Base-by-base conservation (phyloP, 768 basidiomycete genomes). In the Auricularia sp. region DNA sequence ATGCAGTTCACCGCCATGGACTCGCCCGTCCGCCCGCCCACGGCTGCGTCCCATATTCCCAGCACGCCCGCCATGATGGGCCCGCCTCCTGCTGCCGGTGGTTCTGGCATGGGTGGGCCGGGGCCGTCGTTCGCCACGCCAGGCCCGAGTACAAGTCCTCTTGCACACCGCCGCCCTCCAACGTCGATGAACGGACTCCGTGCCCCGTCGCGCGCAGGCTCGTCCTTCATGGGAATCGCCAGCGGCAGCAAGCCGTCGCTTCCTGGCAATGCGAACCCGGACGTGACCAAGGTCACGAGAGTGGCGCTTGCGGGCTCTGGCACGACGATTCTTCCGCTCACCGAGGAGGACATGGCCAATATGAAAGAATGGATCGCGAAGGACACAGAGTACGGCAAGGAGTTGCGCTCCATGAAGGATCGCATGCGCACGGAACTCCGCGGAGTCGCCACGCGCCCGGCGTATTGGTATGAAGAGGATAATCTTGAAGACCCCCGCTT, bases 361-460 rank as follows among this genome's bases (percentile, higher is more conserved):
- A 74, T 91, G 56, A 75, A 86, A 68, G 72, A 64, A 51, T 91
- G 89, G 89, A 84, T 88, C 80, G 74, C 77, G 66, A 73, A 70
- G 60, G 91, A 92, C 69, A 76, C 79, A 61, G 81, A 77, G 67
- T 78, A 75, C 63, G 66, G 66, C 61, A 68, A 54, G 60, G 68
- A 53, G 59, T 68, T 53, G 62, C 63, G 58, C 1, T 61, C 63
- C 61, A 64, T 66, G 62, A 66, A 66, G 63, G 62, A 69, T 47
- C 64, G 65, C 53, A 63, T 65, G 39, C 29, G 64, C 3, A 53
- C 62, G 64, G 64, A 68, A 44, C 51, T 66, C 29, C 68, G 3
- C 34, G 62, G 62, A 21, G 65, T 36, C 34, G 64, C 51, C 67
- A 65, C 16, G 67, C 71, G 51, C 64, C 67, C 63, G 69, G 67